Base-by-base conservation (phyloP, 148 eudicot species). In the Spergularia bocconei region DNA sequence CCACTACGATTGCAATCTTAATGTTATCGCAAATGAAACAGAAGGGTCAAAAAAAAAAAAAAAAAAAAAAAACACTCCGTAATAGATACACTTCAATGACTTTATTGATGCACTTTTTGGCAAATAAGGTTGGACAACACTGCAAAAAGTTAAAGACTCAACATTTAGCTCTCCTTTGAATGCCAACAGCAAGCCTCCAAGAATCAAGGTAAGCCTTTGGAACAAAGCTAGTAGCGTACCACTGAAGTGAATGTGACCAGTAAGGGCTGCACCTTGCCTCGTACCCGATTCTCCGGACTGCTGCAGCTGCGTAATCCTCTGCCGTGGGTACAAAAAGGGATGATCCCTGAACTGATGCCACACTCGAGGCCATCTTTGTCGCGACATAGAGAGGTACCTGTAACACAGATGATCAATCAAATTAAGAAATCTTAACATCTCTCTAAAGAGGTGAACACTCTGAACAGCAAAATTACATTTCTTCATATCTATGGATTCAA, bases 181-280 rank as follows among this genome's bases (percentile, higher is more conserved):
- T 75, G 44, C 87, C 89, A 29, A 84, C 63, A 47, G 82, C 79
- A 11, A 91, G 82, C 38, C 94, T 88, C 89, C 89, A 92, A 15
- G 77, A 72, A 77, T 90, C 90, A 23, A 92, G 85, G 64, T 79
- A 61, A 69, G 55, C 16, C 44, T 83, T 81, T 2, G 94, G 94
- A 51, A 86, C 14, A 21, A 84, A 39, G 1, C 82, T 83, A 33
- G 85, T 83, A 14, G 85, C 48, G 63, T 57, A 82, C 91, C 89
- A 90, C 63, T 85, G 94, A 9, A 92, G 6, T 8, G 92, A 87
- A 39, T 92, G 97, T 19, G 89, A 54, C 91, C 83, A 85, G 61
- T 83, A 86, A 6, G 90, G 89, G 2, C 70, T 79, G 77, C 90
- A 84, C 72, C 86, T 56, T 13, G 86, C 52, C 50, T 77, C 91